A percentile compares a stretch with the other conserved stretches of the same genome.
Evolutionary conservation across 2,329 filamentous ascomycete species (phyloP).

Genomic region (Ampelomyces quisqualis): DNA sequence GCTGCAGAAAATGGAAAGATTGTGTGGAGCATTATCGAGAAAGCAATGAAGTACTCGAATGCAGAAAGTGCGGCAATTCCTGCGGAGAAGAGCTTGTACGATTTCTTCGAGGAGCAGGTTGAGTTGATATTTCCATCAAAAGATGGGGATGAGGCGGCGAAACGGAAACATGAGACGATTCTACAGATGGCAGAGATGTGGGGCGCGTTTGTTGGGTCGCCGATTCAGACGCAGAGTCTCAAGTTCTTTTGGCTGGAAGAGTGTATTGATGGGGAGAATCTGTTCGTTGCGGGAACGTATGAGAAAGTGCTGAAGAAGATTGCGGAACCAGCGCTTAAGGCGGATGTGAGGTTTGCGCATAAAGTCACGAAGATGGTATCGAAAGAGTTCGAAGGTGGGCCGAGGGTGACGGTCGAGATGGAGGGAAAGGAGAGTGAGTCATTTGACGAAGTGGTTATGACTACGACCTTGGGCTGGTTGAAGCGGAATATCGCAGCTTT

Average conservation of each 20-base stretch:
- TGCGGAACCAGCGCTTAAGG: constrained; percentile 58
- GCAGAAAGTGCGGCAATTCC: constrained; percentile 56
- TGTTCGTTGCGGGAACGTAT: constrained; percentile 64
- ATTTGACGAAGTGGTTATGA: constrained; percentile 70
- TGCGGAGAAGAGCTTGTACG: constrained; percentile 54
- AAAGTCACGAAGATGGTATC: constrained; percentile 50
- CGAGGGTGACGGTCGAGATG: constrained; percentile 46
- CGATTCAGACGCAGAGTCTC: constrained; percentile 64
- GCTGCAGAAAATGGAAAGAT: constrained; percentile 48
- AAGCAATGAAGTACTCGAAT: constrained; percentile 68
- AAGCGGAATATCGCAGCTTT: constrained; percentile 51
- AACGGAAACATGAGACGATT: constrained; percentile 50
- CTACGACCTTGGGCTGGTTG: constrained; percentile 63
- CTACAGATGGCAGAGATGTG: constrained; percentile 63
- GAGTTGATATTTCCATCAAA: constrained; percentile 43
- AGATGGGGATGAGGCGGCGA: constrained; percentile 33
- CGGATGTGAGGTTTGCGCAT: constrained; percentile 55
- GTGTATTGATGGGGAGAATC: constrained; percentile 70
- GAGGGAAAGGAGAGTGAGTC: constrained; percentile 49
- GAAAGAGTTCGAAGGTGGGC: constrained; percentile 12
- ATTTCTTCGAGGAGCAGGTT: constrained; percentile 57
- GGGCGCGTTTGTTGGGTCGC: constrained; percentile 70
- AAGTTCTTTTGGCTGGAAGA: constrained; percentile 79
- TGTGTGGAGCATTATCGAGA: constrained; percentile 68
- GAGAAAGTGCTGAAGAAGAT: constrained; percentile 61